These are phyloP conservation scores for Coix lacrymajobi DNA, from an alignment of 176 grass and related monocot species.

Conservation along the genomic window DNA sequence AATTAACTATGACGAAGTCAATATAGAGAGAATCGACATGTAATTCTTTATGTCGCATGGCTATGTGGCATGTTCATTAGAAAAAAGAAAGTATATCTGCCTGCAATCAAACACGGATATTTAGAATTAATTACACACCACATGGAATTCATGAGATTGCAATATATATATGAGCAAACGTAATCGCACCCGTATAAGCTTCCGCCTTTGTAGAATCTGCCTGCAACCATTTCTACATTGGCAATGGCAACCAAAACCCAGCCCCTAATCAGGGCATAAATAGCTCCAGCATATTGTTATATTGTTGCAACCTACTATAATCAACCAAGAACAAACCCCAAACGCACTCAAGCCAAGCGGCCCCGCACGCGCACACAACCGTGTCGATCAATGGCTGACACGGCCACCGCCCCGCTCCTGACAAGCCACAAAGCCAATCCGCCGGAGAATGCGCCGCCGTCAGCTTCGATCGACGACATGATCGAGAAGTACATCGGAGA, in stretches of 20 bases:
- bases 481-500: constrained; percentile 60
- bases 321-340: neutral
- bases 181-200: neutral
- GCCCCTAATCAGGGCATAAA: neutral
- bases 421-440: neutral
- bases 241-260: neutral
- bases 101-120: neutral
- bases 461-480: constrained; percentile 41
- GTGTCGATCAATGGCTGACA: neutral
- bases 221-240: neutral
- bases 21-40: neutral
- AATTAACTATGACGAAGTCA: neutral
- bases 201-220: neutral
- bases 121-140: neutral
- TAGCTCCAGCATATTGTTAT: neutral
- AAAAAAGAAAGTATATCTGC: neutral
- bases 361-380: neutral
- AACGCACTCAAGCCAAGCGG: neutral
- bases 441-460: constrained; percentile 18
- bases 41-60: neutral
- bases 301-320: neutral
- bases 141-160: neutral
- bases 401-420: constrained; percentile 33
- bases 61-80: neutral
- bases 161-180: neutral